phyloP scores from a whole-genome alignment of 2,329 filamentous ascomycete species.

The Xylaria sp. region DNA sequence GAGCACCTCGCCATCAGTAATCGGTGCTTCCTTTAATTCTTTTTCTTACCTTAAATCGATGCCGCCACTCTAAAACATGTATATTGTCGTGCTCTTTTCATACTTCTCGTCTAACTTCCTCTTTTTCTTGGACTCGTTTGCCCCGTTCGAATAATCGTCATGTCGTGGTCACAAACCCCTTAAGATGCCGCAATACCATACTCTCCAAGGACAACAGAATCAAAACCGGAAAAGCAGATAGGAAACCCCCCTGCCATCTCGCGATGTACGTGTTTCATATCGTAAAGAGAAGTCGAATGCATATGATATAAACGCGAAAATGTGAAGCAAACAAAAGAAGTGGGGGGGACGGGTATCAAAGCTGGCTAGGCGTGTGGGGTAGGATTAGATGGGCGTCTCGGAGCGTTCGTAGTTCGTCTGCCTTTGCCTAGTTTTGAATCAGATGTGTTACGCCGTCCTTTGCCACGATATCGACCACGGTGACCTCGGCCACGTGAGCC shows the following conservation, averaged over 20 bases:
- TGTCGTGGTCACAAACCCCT: slow-evolving; percentile 17
- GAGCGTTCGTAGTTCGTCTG: slow-evolving; percentile 15
- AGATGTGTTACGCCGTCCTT: slow-evolving; percentile 42
- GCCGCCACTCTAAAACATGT: slow-evolving; percentile 30
- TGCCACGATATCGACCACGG: slow-evolving; percentile 45
- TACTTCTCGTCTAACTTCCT: neutral
- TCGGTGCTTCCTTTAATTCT: slow-evolving; percentile 11
- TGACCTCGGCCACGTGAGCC: slow-evolving; percentile 42
- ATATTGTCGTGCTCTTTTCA: slow-evolving; percentile 18
- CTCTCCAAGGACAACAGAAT: slow-evolving; percentile 11
- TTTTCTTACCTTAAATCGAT: slow-evolving; percentile 17
- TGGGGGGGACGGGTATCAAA: neutral
- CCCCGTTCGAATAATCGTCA: slow-evolving; percentile 24
- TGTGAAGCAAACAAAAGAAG: neutral
- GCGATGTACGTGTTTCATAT: slow-evolving; percentile 24
- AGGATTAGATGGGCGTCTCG: slow-evolving; percentile 1
- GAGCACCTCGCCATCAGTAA: slow-evolving; percentile 8
- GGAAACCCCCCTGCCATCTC: slow-evolving; percentile 4
- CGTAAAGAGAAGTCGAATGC: slow-evolving; percentile 13
- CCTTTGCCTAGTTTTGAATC: slow-evolving; percentile 36
- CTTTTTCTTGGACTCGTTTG: neutral
- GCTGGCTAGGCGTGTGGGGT: slow-evolving; percentile 1
- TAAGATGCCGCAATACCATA: slow-evolving; percentile 28
- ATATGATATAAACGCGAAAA: slow-evolving; percentile 15
- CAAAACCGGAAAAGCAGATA: neutral